Evolutionary conservation across 1,139 yeast species (phyloP).

Genomic region (Pichia sp.): DNA sequence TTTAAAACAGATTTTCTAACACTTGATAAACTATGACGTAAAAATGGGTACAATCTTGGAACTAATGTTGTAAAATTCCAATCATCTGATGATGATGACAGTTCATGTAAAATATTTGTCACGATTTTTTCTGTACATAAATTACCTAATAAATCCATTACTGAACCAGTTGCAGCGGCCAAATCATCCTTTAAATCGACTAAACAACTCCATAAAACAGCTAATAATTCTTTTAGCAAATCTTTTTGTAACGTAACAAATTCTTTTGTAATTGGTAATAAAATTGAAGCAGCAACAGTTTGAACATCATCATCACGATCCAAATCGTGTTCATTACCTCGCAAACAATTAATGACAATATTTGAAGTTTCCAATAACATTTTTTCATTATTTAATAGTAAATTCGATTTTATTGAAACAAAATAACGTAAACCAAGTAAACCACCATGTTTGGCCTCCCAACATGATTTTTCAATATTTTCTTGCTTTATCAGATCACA

Average conservation of each 20-base stretch:
- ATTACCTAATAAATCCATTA: slow-evolving; percentile 88
- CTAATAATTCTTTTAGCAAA: slow-evolving; percentile 57
- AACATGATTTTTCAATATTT: slow-evolving; percentile 37
- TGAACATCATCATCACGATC: slow-evolving; percentile 89
- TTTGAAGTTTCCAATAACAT: slow-evolving; percentile 67
- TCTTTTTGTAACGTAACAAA: slow-evolving; percentile 63
- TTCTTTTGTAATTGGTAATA: slow-evolving; percentile 82
- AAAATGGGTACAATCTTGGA: slow-evolving; percentile 88
- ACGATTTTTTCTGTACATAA: slow-evolving; percentile 80
- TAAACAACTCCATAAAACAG: slow-evolving; percentile 83
- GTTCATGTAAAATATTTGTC: slow-evolving; percentile 58
- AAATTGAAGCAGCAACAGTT: slow-evolving; percentile 91
- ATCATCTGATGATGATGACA: slow-evolving; percentile 42
- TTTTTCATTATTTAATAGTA: slow-evolving; percentile 51
- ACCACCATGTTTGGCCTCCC: slow-evolving; percentile 99
- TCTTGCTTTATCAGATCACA: slow-evolving; percentile 70
- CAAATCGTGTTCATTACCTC: slow-evolving; percentile 35
- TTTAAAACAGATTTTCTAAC: slow-evolving; percentile 86
- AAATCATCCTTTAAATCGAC: slow-evolving; percentile 83
- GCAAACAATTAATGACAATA: slow-evolving; percentile 81
- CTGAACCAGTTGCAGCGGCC: slow-evolving; percentile 91
- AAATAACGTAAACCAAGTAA: slow-evolving; percentile 89
- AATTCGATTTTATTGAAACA: slow-evolving; percentile 82
- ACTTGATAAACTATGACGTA: slow-evolving; percentile 88
- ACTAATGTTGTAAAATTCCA: slow-evolving; percentile 66